These are phyloP conservation scores for Cladosporium sp. DNA, from an alignment of 2,329 filamentous ascomycete species.

Conservation along the genomic window DNA sequence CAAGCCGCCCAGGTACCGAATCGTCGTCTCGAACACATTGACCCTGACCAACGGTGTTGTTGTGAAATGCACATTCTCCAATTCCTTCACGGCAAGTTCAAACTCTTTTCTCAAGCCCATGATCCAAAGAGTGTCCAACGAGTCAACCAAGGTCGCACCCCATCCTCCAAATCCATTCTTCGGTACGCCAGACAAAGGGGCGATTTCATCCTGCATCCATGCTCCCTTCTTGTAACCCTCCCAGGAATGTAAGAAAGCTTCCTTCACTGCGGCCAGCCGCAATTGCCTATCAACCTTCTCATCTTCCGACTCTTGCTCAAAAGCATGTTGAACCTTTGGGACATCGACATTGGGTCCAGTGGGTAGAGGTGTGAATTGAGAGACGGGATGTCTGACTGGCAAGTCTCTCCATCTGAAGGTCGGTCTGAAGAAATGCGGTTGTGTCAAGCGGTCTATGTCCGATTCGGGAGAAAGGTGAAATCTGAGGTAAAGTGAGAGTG, in stretches of 20 bases:
- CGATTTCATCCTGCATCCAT: conserved; percentile 81
- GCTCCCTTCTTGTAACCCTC: conserved; percentile 72
- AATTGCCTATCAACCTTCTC: conserved; percentile 58
- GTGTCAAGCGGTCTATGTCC: conserved; percentile 20
- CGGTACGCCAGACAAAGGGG: conserved; percentile 57
- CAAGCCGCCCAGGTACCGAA: conserved; percentile 65
- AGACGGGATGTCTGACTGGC: conserved; percentile 59
- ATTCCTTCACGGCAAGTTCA: conserved; percentile 55
- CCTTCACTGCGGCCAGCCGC: conserved; percentile 62
- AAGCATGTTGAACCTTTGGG: conserved; percentile 70
- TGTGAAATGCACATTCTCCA: conserved; percentile 58
- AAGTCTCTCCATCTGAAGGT: conserved; percentile 30
- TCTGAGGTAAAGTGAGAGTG: conserved; percentile 19
- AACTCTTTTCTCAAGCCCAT: conserved; percentile 65
- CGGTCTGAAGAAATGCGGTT: conserved; percentile 23
- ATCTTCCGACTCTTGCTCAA: conserved; percentile 57
- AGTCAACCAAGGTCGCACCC: conserved; percentile 83
- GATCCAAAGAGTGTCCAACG: conserved; percentile 69
- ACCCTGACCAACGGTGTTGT: conserved; percentile 47
- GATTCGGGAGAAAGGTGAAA: conserved; percentile 1
- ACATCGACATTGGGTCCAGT: conserved; percentile 63
- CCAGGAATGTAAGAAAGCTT: conserved; percentile 76
- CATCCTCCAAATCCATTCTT: conserved; percentile 85
- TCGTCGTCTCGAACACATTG: conserved; percentile 67
- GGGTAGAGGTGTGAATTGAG: conserved; percentile 68